These are phyloP conservation scores for Sclerotinia spermophila DNA, from an alignment of 2,329 filamentous ascomycete genomes.

Conservation along the genomic window DNA sequence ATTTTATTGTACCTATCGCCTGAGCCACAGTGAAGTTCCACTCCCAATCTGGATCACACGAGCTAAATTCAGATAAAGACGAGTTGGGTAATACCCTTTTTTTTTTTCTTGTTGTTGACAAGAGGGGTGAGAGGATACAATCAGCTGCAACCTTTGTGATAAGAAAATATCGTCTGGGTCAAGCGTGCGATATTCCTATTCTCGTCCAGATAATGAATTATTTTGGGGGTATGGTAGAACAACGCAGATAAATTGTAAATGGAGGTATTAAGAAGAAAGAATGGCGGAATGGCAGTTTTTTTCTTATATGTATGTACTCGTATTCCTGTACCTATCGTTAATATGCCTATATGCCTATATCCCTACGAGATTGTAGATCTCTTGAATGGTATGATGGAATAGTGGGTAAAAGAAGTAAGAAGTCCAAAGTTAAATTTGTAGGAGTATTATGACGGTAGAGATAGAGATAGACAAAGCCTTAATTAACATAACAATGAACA, in stretches of 20 bases:
- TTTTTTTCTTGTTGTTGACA: slow-evolving; percentile 5
- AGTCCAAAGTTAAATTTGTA: neutral
- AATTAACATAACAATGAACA: neutral
- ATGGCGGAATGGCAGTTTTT: neutral
- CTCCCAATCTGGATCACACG: slow-evolving; percentile 24
- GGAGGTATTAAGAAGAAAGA: neutral
- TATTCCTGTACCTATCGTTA: neutral
- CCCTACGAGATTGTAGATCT: neutral
- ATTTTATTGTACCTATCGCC: slow-evolving; percentile 10
- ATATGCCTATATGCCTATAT: neutral
- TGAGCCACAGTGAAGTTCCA: slow-evolving; percentile 21
- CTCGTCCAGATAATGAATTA: neutral
- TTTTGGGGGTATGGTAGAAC: neutral
- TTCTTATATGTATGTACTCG: slow-evolving; percentile 1
- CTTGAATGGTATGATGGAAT: slow-evolving; percentile 1
- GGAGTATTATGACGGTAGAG: neutral
- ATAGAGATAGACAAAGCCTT: neutral
- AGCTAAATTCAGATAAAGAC: slow-evolving; percentile 26
- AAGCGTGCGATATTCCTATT: slow-evolving; percentile 12
- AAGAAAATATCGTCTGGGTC: slow-evolving; percentile 26
- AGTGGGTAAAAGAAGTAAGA: slow-evolving; percentile 1
- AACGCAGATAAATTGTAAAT: neutral
- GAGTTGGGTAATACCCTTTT: slow-evolving; percentile 7
- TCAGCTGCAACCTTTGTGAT: slow-evolving; percentile 28
- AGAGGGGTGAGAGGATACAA: slow-evolving; percentile 18